Base-by-base conservation (phyloP, 106 monocot genomes). In the Amphibolis antarctica region DNA sequence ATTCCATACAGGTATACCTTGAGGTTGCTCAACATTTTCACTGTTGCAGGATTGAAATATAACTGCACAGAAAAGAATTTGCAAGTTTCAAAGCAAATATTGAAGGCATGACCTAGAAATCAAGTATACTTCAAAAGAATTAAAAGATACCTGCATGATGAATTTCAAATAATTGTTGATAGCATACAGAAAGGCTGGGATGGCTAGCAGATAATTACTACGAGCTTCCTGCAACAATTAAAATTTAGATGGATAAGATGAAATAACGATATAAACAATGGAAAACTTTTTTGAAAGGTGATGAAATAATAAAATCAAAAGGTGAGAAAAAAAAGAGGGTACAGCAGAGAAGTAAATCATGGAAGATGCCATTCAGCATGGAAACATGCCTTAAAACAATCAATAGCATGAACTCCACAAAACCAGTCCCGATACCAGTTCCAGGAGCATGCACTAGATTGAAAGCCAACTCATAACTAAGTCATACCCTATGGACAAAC, bases 21-120 rank as follows among this genome's bases (percentile, higher is more conserved):
- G 66, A 73, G 73, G 55, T 73, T 73, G 44, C 73, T 66, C 66
- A 73, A 50, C 73, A 73, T 73, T 60, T 73, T 73, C 66, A 73
- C 73, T 0, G 73, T 73, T 49, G 73, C 58, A 73, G 73, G 73
- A 46, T 73, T 73, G 55, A 73, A 73, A 73, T 73, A 73, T 36
- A 73, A 60, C 73, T 73, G 59, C 73, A 36, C 36, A 66, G 18
- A 57, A 64, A 53, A 12, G 43, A 15, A 22, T 42, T 46, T 42
- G 20, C 2, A 45, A 42, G 30, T 22, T 46, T 23, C 42, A 49
- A 59, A 46, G n/a, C 7, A 7, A 4, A 36, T 7, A 60, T 17
- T 47, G 27, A 47, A 26, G 46, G 48, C 1, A 10, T 15, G 48
- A 48, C 12, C 26, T 55, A 25, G 26, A 56, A n/a, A n/a, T n/a